Evolutionary conservation across 106 monocot species (phyloP).

Genomic region (Cymbidium sinense): DNA sequence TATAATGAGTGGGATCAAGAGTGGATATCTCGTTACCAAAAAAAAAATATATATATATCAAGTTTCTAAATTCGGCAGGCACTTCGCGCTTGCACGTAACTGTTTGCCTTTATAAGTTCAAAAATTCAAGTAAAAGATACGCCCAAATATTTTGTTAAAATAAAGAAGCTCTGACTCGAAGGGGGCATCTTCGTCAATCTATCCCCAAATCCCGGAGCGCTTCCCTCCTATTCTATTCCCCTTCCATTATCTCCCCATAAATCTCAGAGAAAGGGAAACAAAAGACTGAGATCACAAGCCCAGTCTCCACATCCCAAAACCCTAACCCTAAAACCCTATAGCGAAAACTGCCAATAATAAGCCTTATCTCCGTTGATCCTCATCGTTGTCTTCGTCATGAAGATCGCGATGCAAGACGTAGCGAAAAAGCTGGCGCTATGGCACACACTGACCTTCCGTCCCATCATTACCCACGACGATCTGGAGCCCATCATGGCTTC

Average conservation of each 20-base stretch:
- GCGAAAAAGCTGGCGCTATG: constrained; percentile 58
- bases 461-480: constrained; percentile 57
- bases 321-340: neutral
- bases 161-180: neutral
- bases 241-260: neutral
- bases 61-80: no score
- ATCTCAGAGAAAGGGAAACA: neutral
- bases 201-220: constrained; percentile 3
- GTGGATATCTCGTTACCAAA: no score
- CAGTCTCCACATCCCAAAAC: neutral
- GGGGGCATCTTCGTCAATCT: neutral
- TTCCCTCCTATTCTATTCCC: neutral
- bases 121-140: neutral
- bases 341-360: neutral
- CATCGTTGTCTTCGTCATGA: constrained; percentile 1
- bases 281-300: neutral
- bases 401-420: constrained; percentile 38
- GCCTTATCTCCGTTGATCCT: neutral
- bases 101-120: neutral
- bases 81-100: neutral
- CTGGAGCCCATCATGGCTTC: constrained; percentile 66
- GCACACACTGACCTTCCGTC: constrained; percentile 56
- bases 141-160: neutral
- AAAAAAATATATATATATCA: no score
- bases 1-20: no score